Evolutionary conservation across 768 basidiomycete species (phyloP).

Genomic region (Chalciporus pseudorubinellus): DNA sequence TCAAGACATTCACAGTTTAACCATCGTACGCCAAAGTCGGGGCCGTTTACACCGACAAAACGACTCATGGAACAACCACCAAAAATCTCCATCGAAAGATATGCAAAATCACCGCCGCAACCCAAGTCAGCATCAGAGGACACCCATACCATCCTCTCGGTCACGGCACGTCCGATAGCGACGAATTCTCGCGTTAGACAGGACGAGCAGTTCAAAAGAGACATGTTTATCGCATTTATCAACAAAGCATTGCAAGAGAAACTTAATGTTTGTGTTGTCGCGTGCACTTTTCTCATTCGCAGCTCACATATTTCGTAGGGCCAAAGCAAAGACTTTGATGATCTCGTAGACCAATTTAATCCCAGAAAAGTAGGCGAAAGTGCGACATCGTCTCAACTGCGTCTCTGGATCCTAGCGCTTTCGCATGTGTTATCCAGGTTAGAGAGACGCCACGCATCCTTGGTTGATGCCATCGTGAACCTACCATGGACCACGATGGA

Average conservation of each 20-base stretch:
- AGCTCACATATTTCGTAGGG: constrained; percentile 48
- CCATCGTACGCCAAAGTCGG: constrained; percentile 64
- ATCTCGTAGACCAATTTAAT: constrained; percentile 86
- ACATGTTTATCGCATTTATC: constrained; percentile 83
- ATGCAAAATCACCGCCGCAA: constrained; percentile 38
- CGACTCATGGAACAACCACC: constrained; percentile 44
- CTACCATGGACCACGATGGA: constrained; percentile 96
- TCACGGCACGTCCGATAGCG: constrained; percentile 56
- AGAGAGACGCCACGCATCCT: constrained; percentile 71
- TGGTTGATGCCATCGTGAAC: constrained; percentile 83
- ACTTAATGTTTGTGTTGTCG: constrained; percentile 49
- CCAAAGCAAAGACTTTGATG: constrained; percentile 72
- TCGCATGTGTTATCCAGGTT: constrained; percentile 91
- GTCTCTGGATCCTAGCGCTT: constrained; percentile 81
- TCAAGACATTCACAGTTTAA: constrained; percentile 75
- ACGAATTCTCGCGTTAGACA: constrained; percentile 78
- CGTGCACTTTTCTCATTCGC: constrained; percentile 6
- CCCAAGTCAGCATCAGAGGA: constrained; percentile 21
- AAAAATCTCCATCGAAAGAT: constrained; percentile 44
- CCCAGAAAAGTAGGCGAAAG: constrained; percentile 39
- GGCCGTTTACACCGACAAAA: constrained; percentile 47
- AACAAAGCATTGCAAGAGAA: constrained; percentile 79
- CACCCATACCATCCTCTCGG: constrained; percentile 13
- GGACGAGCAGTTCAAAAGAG: constrained; percentile 72
- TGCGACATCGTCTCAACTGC: constrained; percentile 50